Evolutionary conservation across 352 stramenopile genomes (phyloP), one percentile per base, ranked within the genome.

Genomic region (Globisporangium ultimum): DNA sequence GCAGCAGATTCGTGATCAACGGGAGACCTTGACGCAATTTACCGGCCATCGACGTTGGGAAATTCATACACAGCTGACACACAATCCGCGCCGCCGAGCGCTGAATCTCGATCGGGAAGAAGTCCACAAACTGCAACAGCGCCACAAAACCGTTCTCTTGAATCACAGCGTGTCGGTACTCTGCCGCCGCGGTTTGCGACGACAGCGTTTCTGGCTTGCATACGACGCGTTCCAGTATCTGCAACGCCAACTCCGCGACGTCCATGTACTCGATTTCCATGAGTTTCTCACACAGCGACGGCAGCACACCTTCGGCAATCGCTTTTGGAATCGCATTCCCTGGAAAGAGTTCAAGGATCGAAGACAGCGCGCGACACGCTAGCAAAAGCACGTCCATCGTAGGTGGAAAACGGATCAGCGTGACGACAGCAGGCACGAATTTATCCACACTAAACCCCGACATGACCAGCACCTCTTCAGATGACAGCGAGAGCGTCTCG

Each of bases 261-360:
- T 93, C 83, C 78, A 93, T 89, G 62, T 90, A 93, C 60, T 93
- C 77, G 40, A 93, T 87, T 60, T 87, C 81, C 58, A 89, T 53
- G 17, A 93, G 68, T 54, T 89, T 89, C 18, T 71, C 73, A 57
- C 83, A 93, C 15, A 93, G 66, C 34, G 71, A 75, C 1, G 70
- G 71, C 36, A 93, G 72, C 0, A 89, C 63, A 3, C 72, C 63
- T 43, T 74, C 70, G 2, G 64, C 60, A 20, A 85, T 72, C 0
- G 78, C 79, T 46, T 73, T 76, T 15, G 68, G 70, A 8, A 78
- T 77, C 6, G 69, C 75, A 0, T 60, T 63, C 21, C 55, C 66
- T 1, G 80, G 71, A 13, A 79, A 86, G 3, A 88, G 63, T 40
- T 92, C 82, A 41, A 89, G 54, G 12, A 90, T 73, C 4, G 69